Evolutionary conservation across 441 rosid species (phyloP), one percentile per base, ranked within the genome.

Genomic region (Rhodomyrtus psidioides): DNA sequence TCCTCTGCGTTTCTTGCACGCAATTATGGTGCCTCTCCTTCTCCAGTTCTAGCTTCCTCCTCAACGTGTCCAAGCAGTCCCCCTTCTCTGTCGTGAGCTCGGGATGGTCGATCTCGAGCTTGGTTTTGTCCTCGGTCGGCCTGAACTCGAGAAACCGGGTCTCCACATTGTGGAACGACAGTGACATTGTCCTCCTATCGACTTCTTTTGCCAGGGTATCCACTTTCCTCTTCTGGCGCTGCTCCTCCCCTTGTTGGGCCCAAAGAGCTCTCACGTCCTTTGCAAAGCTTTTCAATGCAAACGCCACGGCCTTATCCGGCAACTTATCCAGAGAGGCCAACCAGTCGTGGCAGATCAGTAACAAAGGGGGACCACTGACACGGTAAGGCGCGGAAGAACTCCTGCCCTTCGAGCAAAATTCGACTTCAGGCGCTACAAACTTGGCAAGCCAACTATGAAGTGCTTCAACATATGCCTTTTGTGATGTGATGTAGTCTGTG

Each of bases 231-330:
- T 95, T 94, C 83, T 92, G 98, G 62, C 90, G 92, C 88, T 94
- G 97, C 89, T 97, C 98, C 83, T 94, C 94, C 26, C 98, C 98
- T 89, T 95, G 98, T 84, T 93, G 95, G 84, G 90, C 87, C 98
- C 98, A 95, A 86, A 95, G 88, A 1, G 93, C 95, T 81, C 92
- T 92, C 49, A 95, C 88, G 74, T 93, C 98, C 84, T 92, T 90
- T 3, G 98, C 93, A 53, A 97, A 97, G 88, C 96, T 92, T 91
- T 93, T 91, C 91, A 96, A 86, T 5, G 99, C 93, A 14, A 82
- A 88, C 26, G 91, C 84, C 12, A 93, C 97, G 1, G 92, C 88
- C 86, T 91, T 93, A 44, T 93, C 92, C 0, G 98, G 98, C 83
- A 96, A 89, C 86, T 89, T 94, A 53, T 89, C 92, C 92, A 96